Evolutionary conservation across 1,284 basidiomycete genomes (phyloP).

Genomic region (Trichosporon ovoides): DNA sequence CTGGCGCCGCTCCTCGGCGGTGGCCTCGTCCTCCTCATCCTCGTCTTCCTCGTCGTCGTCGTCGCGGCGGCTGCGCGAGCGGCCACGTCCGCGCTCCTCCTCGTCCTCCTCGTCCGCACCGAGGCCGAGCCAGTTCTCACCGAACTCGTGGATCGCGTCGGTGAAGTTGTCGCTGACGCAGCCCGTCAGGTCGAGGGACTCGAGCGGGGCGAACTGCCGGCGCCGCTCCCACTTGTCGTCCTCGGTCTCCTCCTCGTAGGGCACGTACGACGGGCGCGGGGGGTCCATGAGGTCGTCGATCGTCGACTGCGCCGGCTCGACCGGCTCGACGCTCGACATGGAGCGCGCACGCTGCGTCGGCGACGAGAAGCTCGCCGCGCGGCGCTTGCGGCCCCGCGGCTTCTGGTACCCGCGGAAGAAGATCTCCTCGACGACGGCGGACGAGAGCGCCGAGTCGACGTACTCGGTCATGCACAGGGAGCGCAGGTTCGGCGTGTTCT

Average conservation of each 20-base stretch:
- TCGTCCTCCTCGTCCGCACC: constrained; percentile 53
- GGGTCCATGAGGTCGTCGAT: constrained; percentile 26
- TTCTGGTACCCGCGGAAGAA: constrained; percentile 64
- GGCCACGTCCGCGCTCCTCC: constrained; percentile 48
- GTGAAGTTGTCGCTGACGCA: constrained; percentile 87
- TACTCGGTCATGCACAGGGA: constrained; percentile 90
- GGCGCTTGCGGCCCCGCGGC: constrained; percentile 28
- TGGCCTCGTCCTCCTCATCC: constrained; percentile 23
- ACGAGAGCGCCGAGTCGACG: constrained; percentile 83
- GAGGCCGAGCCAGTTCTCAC: constrained; percentile 59
- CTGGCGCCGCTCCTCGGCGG: constrained; percentile 43
- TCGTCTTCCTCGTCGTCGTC: constrained; percentile 14
- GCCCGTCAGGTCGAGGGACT: constrained; percentile 88
- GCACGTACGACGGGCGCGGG: constrained; percentile 39
- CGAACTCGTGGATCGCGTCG: constrained; percentile 75
- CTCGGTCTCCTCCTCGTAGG: constrained; percentile 51
- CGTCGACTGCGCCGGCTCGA: constrained; percentile 14
- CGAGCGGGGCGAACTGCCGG: constrained; percentile 56
- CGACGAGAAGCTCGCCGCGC: constrained; percentile 18
- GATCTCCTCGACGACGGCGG: constrained; percentile 74
- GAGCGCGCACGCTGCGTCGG: constrained; percentile 22
- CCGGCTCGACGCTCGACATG: constrained; percentile 15
- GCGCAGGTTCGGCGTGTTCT: constrained; percentile 78
- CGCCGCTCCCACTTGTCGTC: constrained; percentile 61
- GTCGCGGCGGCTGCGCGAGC: constrained; percentile 21